Percentiles rank a stretch among this genome's conserved stretches.
These are phyloP conservation scores for Cyclotella sp. DNA, from an alignment of 108 stramenopile species.

Conservation along the genomic window DNA sequence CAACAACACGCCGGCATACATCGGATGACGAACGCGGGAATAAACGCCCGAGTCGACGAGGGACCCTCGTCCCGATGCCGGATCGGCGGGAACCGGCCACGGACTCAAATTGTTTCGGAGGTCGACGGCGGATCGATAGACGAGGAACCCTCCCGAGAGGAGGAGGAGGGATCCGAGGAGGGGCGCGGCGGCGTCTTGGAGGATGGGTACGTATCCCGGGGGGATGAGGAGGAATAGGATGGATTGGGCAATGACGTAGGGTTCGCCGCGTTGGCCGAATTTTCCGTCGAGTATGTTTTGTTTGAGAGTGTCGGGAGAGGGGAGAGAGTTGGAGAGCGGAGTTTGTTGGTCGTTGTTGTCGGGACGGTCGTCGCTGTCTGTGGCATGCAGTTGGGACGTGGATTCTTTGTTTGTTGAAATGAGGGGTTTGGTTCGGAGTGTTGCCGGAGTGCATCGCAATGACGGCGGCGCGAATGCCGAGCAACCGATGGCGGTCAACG, in stretches of 20 bases:
- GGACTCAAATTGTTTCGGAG: constrained; percentile 57
- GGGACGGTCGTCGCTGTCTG: too few relatives aligned
- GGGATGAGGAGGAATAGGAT: constrained; percentile 55
- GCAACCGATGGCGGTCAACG: too few relatives aligned
- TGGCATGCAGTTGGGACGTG: too few relatives aligned
- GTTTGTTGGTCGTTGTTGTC: too few relatives aligned
- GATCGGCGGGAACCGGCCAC: constrained; percentile 49
- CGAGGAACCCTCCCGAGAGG: constrained; percentile 33
- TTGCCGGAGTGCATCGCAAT: too few relatives aligned
- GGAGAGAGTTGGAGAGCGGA: too few relatives aligned
- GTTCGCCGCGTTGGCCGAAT: constrained; percentile 64
- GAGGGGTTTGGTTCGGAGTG: too few relatives aligned
- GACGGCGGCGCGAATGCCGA: too few relatives aligned
- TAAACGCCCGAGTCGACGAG: constrained; percentile 61
- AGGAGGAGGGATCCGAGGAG: constrained; percentile 57
- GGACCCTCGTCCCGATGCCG: constrained; percentile 25
- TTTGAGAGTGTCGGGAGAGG: background rate
- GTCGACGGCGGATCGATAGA: constrained; percentile 43
- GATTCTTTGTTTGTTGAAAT: too few relatives aligned
- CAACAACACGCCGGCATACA: constrained; percentile 68
- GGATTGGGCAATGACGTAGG: constrained; percentile 60
- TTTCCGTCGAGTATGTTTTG: constrained; percentile 49
- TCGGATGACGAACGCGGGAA: constrained; percentile 70
- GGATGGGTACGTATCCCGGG: constrained; percentile 55
- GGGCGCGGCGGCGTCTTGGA: constrained; percentile 47